Base-by-base conservation (phyloP, 441 rosid species). In the Erodium texanum region DNA sequence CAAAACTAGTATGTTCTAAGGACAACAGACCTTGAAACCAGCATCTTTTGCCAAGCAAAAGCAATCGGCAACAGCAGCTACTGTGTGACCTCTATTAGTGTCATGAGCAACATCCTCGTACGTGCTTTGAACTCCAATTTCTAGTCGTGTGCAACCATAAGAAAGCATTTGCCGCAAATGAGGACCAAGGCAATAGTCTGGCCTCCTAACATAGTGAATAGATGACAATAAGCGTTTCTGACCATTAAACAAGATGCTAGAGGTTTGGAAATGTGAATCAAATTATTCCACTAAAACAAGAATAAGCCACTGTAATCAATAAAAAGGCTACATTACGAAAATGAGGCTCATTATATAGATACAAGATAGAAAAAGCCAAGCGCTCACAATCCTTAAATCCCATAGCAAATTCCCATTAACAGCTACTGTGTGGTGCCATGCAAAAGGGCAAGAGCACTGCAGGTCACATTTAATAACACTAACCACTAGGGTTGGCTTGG, bases 71-170 rank as follows among this genome's bases (percentile, higher is more conserved):
- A 94, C 98, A n/a, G 99, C 98, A 56, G 96, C 98, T 73, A 92
- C 97, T 0, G 99, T 94, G 77, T 94, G 99, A 27, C 99, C 99
- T 82, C 99, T 85, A 67, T 94, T 92, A 58, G 99, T 92, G 80
- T 94, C 99, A 73, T 81, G 93, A 45, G 99, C 97, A 76, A 94
- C 99, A 88, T 94, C 99, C 81, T 94, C 99, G 73, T 89, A 94
- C 20, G 98, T 94, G 89, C 99, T 94, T 78, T 94, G 99, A 70
- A 94, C 99, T 78, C 99, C 99, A 68, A 94, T 94, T 87, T 89
- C 99, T 70, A 94, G 80, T 64, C 98, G 82, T 62, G 99, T 94
- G 75, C 98, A 94, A 66, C 99, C 99, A 84, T 92, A 94, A 6
- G 83, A 75, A 79, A 94, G 97, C 99, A 94, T 94, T 80, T 94